Base-by-base conservation (phyloP, 306 rosid species). In the Luffa acutangula region DNA sequence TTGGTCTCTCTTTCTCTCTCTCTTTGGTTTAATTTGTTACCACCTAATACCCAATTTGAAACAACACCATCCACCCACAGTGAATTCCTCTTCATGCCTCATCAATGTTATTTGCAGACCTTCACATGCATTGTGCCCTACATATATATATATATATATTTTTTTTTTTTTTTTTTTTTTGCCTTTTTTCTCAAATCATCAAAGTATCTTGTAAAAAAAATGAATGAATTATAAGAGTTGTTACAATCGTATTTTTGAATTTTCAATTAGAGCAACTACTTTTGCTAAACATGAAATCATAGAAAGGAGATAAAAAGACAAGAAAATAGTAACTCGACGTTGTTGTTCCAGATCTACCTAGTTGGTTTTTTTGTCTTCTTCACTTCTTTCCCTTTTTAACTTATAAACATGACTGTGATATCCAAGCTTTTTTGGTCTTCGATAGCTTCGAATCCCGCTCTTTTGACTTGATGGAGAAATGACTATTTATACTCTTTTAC, bases 101-200 rank as follows among this genome's bases (percentile, higher is more conserved):
- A 66, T 66, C 74, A 66, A 66, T 66, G 51, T 39, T 42, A 39
- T 66, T 39, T 18, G 13, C 74, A 66, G 74, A 66, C 31, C 33
- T 10, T 66, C 74, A 66, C 74, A 66, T 66, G 74, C 74, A 37
- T 37, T 66, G 31, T 66, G 74, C 14, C 51, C 74, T 66, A 66
- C 74, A 66, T 39, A 17, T 25, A 25, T 25, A 0, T 25, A 25
- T 25, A 0, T 25, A 25, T n/a, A n/a, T n/a, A n/a, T n/a, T n/a
- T n/a, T n/a, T 60, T 31, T 12, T 12, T 3, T 60, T 31, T 9
- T 21, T 58, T 21, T 21, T 10, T 1, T 65, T 65, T 63, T 36
- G 0, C 21, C 46, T 15, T 18, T 41, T 9, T 11, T 12, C 48
- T 66, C 9, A 31, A 53, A 15, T 52, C 58, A 53, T 53, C 58